A percentile compares a stretch with the other conserved stretches of the same genome.
These are phyloP conservation scores for Rhizophagus clarus DNA, from an alignment of 192 early-diverging fungal species.

Conservation along the genomic window DNA sequence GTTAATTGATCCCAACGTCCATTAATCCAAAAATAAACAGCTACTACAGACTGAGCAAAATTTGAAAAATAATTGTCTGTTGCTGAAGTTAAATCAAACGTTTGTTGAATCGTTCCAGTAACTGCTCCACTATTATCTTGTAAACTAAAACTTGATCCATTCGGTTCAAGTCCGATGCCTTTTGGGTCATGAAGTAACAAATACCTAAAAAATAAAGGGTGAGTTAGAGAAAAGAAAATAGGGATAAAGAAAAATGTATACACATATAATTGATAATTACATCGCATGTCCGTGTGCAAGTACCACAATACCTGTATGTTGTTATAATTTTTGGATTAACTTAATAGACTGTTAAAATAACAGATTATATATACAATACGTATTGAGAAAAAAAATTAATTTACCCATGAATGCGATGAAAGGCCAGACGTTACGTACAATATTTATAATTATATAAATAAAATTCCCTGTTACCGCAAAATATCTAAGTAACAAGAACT, in stretches of 20 bases:
- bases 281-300: constrained; percentile 12
- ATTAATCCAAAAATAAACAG: constrained; percentile 19
- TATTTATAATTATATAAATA: constrained; percentile 22
- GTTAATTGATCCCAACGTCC: constrained; percentile 18
- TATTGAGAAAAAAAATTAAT: neutral
- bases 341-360: no score
- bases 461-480: neutral
- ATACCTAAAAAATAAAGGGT: neutral
- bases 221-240: neutral
- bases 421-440: constrained; percentile 10
- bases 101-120: neutral
- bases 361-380: no score
- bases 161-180: neutral
- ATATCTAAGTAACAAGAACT: neutral
- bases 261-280: constrained; percentile 6
- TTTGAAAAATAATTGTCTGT: constrained; percentile 8
- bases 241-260: neutral
- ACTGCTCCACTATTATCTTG: neutral
- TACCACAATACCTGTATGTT: neutral
- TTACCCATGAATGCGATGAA: constrained; percentile 1
- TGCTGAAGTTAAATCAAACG: neutral
- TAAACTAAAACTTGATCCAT: neutral
- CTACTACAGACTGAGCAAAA: neutral
- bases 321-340: no score
- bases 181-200: neutral